Evolutionary conservation across 768 basidiomycete genomes (phyloP).

Genomic region (Flagelloscypha sp.): DNA sequence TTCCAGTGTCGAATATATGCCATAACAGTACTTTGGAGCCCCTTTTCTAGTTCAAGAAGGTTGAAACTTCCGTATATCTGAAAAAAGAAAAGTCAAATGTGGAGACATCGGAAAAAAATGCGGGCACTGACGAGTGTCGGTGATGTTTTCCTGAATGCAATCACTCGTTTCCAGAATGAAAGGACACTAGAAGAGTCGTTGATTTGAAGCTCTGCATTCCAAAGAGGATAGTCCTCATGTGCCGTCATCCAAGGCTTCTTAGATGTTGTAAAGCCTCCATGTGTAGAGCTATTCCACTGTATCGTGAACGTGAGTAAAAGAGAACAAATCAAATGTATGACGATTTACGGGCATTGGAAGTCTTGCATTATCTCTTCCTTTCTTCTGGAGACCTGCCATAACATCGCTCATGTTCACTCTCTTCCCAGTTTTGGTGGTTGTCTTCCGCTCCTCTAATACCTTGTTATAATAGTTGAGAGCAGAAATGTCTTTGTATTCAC

Average conservation of each 20-base stretch:
- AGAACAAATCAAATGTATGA: not conserved
- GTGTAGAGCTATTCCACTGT: constrained; percentile 47
- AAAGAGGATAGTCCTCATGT: constrained; percentile 52
- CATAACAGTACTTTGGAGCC: no score
- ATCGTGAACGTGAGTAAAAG: not conserved
- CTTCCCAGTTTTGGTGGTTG: constrained; percentile 20
- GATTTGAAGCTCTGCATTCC: constrained; percentile 48
- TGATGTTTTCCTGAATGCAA: constrained; percentile 44
- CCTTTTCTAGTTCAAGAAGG: no score
- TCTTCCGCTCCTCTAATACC: constrained; percentile 32
- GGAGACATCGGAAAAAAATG: no score
- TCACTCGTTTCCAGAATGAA: constrained; percentile 52
- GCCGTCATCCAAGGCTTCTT: constrained; percentile 69
- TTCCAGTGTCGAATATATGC: no score
- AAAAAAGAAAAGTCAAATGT: no score
- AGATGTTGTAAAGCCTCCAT: constrained; percentile 59
- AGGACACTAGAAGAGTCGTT: constrained; percentile 42
- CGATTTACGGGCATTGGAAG: constrained; percentile 55
- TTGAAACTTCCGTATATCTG: no score
- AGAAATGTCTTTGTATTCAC: constrained; percentile 68
- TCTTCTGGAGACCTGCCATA: constrained; percentile 45
- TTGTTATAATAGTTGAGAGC: constrained; percentile 49
- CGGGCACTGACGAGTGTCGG: constrained; percentile 47
- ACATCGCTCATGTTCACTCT: constrained; percentile 57
- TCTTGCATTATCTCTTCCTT: constrained; percentile 65